Conservation (phyloP, 2,329 filamentous ascomycete genomes). For the Penicillium decumbens region DNA sequence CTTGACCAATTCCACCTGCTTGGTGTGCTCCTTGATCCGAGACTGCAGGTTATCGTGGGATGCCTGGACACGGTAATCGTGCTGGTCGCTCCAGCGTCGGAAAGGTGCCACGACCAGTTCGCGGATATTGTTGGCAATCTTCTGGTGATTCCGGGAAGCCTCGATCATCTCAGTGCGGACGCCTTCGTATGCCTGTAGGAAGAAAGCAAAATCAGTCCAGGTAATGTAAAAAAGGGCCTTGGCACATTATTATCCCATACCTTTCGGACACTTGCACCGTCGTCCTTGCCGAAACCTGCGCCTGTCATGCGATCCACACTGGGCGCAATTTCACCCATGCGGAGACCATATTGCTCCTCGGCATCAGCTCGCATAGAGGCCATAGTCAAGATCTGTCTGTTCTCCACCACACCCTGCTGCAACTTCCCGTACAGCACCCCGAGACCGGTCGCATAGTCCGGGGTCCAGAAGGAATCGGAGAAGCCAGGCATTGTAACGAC, state of each 20-base stretch:
- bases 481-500: constrained; percentile 71
- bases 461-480: constrained; percentile 95
- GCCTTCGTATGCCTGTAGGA: constrained; percentile 77
- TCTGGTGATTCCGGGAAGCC: constrained; percentile 81
- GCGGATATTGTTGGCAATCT: constrained; percentile 93
- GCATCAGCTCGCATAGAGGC: constrained; percentile 93
- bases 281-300: constrained; percentile 82
- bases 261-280: constrained; percentile 94
- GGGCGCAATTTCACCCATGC: constrained; percentile 74
- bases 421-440: constrained; percentile 95
- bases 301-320: constrained; percentile 69
- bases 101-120: constrained; percentile 95
- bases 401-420: constrained; percentile 91
- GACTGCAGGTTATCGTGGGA: constrained; percentile 91
- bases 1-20: constrained; percentile 82
- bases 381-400: constrained; percentile 87
- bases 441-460: constrained; percentile 92
- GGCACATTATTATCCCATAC: constrained; percentile 46
- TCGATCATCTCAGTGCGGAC: constrained; percentile 90
- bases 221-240: background rate
- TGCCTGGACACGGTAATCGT: constrained; percentile 83
- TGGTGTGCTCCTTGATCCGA: constrained; percentile 87
- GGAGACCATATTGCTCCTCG: constrained; percentile 81
- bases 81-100: constrained; percentile 90
- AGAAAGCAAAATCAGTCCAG: background rate